A percentile compares a stretch with the other conserved stretches of the same genome.
Evolutionary conservation across 352 stramenopile genomes (phyloP).

Genomic region (Phytophthora quininea): DNA sequence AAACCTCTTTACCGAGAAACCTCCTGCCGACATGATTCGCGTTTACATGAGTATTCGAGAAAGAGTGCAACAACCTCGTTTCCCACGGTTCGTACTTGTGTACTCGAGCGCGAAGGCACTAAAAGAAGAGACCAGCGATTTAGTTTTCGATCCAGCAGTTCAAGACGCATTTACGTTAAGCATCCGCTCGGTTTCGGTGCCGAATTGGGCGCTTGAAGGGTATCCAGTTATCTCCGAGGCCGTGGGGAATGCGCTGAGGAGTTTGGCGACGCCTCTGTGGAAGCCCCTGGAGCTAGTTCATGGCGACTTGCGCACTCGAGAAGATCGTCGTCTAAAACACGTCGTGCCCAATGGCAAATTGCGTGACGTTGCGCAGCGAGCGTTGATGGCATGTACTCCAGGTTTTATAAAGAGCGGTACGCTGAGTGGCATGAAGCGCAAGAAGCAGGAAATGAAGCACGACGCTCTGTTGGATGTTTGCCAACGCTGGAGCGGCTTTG

Average conservation of each 20-base stretch:
- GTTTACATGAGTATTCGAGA: background rate
- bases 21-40: background rate
- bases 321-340: background rate
- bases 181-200: background rate
- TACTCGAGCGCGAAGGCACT: background rate
- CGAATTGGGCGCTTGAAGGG: background rate
- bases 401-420: background rate
- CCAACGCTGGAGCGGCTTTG: no score
- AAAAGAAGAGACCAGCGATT: background rate
- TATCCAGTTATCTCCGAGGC: background rate
- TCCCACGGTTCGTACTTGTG: background rate
- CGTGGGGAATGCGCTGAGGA: background rate
- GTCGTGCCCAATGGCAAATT: background rate
- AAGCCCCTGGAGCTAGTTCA: background rate
- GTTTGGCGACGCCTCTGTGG: background rate
- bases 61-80: background rate
- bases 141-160: background rate
- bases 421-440: no score
- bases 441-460: no score
- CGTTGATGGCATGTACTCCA: background rate
- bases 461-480: no score
- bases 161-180: background rate
- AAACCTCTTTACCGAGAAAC: background rate
- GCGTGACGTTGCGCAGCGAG: background rate
- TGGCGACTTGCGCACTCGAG: background rate